Evolutionary conservation across 148 eudicot genomes (phyloP).

Genomic region (Camellia japonica): DNA sequence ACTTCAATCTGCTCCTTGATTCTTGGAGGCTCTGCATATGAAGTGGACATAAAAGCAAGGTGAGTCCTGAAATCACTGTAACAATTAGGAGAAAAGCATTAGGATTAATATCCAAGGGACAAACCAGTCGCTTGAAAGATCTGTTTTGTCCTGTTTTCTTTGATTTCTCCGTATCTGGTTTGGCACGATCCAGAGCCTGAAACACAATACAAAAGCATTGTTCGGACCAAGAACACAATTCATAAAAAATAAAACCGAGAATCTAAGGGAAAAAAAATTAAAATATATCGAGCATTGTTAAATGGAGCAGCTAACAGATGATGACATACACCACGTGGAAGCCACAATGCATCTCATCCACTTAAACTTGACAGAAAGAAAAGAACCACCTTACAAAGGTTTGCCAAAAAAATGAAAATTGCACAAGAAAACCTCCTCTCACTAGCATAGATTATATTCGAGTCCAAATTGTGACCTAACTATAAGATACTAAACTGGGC

Average conservation of each 20-base stretch:
- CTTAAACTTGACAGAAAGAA: background rate
- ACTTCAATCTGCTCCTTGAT: conserved; percentile 45
- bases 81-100: background rate
- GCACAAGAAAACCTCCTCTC: background rate
- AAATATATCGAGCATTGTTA: background rate
- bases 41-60: conserved; percentile 4
- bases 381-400: background rate
- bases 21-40: conserved; percentile 56
- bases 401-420: too few species aligned
- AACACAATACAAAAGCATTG: background rate
- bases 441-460: background rate
- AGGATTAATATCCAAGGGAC: conserved; percentile 10
- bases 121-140: conserved; percentile 85
- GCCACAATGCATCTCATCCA: background rate
- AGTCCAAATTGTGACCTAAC: too few species aligned
- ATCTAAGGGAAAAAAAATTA: background rate
- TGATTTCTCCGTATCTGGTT: conserved; percentile 59
- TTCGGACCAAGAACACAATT: background rate
- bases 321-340: background rate
- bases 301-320: background rate
- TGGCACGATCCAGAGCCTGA: conserved; percentile 89
- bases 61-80: background rate
- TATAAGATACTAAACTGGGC: too few species aligned
- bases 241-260: background rate
- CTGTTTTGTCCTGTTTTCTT: conserved; percentile 50